phyloP scores from a whole-genome alignment of 768 basidiomycete species.

The Lactarius quietus region DNA sequence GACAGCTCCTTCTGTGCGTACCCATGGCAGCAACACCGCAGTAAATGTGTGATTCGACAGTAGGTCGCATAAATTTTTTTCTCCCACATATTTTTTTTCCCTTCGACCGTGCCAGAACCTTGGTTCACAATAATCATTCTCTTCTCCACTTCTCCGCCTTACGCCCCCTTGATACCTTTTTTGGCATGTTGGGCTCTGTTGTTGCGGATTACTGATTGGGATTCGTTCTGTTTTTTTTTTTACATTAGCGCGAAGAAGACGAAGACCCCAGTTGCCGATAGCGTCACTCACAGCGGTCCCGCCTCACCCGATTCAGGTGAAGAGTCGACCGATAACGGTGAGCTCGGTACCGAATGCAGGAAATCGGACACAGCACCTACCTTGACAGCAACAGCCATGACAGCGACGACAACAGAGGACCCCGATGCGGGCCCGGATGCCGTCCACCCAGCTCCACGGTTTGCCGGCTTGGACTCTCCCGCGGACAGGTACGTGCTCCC shows the following conservation, averaged over 20 bases:
- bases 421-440: slow-evolving; percentile 18
- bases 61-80: slow-evolving; percentile 37
- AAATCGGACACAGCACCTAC: slow-evolving; percentile 13
- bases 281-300: slow-evolving; percentile 15
- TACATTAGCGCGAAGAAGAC: slow-evolving; percentile 29
- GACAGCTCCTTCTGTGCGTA: slow-evolving; percentile 78
- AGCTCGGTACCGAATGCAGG: slow-evolving; percentile 29
- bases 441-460: slow-evolving; percentile 21
- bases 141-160: slow-evolving; percentile 9
- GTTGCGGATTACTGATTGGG: background rate
- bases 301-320: slow-evolving; percentile 15
- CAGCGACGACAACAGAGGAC: slow-evolving; percentile 9
- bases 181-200: background rate
- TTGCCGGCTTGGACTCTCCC: slow-evolving; percentile 61
- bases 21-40: slow-evolving; percentile 76
- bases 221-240: slow-evolving; percentile 11
- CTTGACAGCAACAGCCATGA: background rate
- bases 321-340: slow-evolving; percentile 26
- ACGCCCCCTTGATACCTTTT: background rate
- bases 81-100: slow-evolving; percentile 1
- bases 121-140: background rate
- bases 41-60: slow-evolving; percentile 71
- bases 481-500: slow-evolving; percentile 52
- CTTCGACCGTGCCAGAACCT: slow-evolving; percentile 3
- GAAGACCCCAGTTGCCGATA: slow-evolving; percentile 15